Percentiles rank a stretch among this genome's conserved stretches.
Conservation (phyloP, 2,329 filamentous ascomycete genomes). For the Penicillium olsonii region DNA sequence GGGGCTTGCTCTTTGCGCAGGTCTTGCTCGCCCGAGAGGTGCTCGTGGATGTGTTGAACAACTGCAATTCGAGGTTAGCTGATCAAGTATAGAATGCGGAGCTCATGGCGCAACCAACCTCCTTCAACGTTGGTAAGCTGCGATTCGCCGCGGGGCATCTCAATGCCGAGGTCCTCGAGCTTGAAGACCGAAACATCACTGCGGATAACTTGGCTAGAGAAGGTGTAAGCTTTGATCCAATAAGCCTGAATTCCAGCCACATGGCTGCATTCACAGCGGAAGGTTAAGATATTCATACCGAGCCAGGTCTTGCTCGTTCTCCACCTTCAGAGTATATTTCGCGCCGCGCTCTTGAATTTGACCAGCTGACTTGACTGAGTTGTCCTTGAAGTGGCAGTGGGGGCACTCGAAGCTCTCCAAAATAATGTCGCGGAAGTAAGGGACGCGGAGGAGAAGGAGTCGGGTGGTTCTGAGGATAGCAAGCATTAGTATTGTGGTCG, state of each 20-base stretch:
- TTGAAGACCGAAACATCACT: conserved; percentile 83
- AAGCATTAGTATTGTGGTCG: not conserved
- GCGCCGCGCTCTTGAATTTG: conserved; percentile 86
- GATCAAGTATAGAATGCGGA: not conserved
- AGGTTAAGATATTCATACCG: conserved; percentile 2
- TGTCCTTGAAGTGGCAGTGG: conserved; percentile 85
- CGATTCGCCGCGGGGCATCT: conserved; percentile 80
- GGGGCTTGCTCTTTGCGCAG: conserved; percentile 74
- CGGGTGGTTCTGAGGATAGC: conserved; percentile 62
- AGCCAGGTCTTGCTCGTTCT: conserved; percentile 67
- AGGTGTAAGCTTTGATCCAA: too few species aligned
- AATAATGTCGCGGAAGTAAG: conserved; percentile 96
- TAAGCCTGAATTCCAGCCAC: not conserved
- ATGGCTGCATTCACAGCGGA: conserved; percentile 45
- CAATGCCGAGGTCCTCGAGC: conserved; percentile 70
- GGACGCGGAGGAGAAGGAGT: conserved; percentile 86
- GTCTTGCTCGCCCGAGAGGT: conserved; percentile 80
- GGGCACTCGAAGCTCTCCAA: conserved; percentile 96
- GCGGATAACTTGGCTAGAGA: conserved; percentile 79
- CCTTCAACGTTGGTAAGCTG: conserved; percentile 95
- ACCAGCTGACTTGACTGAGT: conserved; percentile 89
- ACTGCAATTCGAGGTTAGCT: conserved; percentile 44
- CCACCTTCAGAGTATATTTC: conserved; percentile 80
- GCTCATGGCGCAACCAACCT: not conserved
- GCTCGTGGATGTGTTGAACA: conserved; percentile 73